Evolutionary conservation across 129 eudicot species (phyloP).

Genomic region (Centaurea solstitialis): DNA sequence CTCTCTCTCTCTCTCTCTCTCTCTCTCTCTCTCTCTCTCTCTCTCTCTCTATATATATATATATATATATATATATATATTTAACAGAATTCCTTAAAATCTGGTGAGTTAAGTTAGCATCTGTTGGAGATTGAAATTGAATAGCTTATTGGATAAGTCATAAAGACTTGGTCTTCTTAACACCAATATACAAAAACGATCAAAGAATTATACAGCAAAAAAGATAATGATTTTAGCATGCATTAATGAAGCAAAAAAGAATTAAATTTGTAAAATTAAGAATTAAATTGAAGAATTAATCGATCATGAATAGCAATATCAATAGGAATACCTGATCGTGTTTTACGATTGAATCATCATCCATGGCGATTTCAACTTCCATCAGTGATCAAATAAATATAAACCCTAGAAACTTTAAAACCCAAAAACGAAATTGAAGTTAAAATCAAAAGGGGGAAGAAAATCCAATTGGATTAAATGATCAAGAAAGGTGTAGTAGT

Average conservation of each 20-base stretch:
- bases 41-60: too few species aligned
- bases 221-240: background rate
- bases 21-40: too few species aligned
- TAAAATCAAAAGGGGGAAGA: background rate
- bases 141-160: too few species aligned
- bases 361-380: too few species aligned
- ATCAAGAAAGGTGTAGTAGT: too few species aligned
- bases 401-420: slow-evolving; percentile 11
- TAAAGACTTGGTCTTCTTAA: too few species aligned
- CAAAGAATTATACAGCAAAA: background rate
- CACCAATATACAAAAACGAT: background rate
- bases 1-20: too few species aligned
- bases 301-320: background rate
- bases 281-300: background rate
- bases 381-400: slow-evolving; percentile 9
- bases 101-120: too few species aligned
- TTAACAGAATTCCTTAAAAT: too few species aligned
- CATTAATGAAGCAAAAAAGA: background rate
- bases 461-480: background rate
- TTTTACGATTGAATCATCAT: slow-evolving; percentile 5
- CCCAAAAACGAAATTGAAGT: background rate
- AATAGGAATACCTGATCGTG: slow-evolving; percentile 21
- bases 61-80: too few species aligned
- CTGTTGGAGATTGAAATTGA: too few species aligned
- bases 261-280: background rate